A percentile compares a stretch with the other conserved stretches of the same genome.
Evolutionary conservation across 2,329 filamentous ascomycete genomes (phyloP).

Genomic region (Diaporthe ampelina): DNA sequence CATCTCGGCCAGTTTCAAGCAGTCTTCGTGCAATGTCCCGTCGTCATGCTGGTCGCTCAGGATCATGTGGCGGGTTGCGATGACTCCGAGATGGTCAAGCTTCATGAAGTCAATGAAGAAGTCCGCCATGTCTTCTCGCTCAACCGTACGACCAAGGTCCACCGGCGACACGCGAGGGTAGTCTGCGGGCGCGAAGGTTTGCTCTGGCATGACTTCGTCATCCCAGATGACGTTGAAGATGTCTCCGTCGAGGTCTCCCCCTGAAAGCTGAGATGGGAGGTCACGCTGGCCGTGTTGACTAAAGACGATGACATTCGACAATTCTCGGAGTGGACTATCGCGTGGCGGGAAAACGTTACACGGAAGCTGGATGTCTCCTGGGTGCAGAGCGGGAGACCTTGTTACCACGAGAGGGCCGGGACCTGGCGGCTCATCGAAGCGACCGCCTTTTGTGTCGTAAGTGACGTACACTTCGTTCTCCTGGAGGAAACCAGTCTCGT

Average conservation of each 20-base stretch:
- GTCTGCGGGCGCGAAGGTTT: slow-evolving; percentile 72
- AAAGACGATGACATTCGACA: slow-evolving; percentile 85
- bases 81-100: slow-evolving; percentile 74
- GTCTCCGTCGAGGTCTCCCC: slow-evolving; percentile 89
- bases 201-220: slow-evolving; percentile 57
- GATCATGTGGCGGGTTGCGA: slow-evolving; percentile 75
- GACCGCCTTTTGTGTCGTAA: slow-evolving; percentile 55
- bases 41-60: slow-evolving; percentile 68
- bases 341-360: slow-evolving; percentile 71
- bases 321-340: slow-evolving; percentile 70
- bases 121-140: slow-evolving; percentile 76
- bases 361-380: slow-evolving; percentile 82
- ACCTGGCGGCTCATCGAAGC: slow-evolving; percentile 45
- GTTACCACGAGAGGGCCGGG: slow-evolving; percentile 73
- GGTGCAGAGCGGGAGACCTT: slow-evolving; percentile 84
- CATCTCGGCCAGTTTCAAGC: slow-evolving; percentile 69
- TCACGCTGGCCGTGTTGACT: slow-evolving; percentile 79
- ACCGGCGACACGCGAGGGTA: slow-evolving; percentile 72
- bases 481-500: slow-evolving; percentile 78
- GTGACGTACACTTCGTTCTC: slow-evolving; percentile 79
- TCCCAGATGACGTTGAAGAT: slow-evolving; percentile 87
- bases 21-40: slow-evolving; percentile 68
- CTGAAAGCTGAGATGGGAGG: slow-evolving; percentile 82
- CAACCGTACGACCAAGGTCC: slow-evolving; percentile 73
- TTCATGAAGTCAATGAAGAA: slow-evolving; percentile 87